These are phyloP conservation scores for Gymnopilus junonius DNA, from an alignment of 768 basidiomycete genomes.

Conservation along the genomic window DNA sequence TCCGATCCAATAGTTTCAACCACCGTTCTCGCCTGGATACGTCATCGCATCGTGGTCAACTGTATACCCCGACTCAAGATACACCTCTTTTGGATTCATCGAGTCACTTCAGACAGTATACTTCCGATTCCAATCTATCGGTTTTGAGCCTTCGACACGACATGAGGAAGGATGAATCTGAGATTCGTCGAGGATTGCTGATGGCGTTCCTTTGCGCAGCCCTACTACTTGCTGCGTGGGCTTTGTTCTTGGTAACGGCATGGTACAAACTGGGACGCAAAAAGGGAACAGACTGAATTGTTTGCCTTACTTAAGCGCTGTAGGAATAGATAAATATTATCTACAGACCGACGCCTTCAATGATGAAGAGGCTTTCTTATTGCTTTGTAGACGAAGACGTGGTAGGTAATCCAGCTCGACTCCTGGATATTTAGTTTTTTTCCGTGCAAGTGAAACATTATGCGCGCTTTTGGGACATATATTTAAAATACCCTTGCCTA, in stretches of 20 bases:
- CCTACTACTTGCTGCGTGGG: slow-evolving; percentile 60
- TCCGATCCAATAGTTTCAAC: not conserved
- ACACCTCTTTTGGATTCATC: slow-evolving; percentile 7
- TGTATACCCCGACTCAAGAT: slow-evolving; percentile 17
- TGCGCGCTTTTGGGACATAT: too few relatives aligned
- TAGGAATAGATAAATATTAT: too few relatives aligned
- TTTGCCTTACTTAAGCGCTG: not conserved
- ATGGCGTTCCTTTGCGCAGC: slow-evolving; percentile 47
- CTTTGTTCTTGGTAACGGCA: slow-evolving; percentile 65
- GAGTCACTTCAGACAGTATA: not conserved
- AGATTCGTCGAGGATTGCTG: slow-evolving; percentile 52
- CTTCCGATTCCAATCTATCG: not conserved
- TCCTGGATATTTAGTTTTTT: too few relatives aligned
- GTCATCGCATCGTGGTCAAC: not conserved
- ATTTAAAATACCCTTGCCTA: too few relatives aligned
- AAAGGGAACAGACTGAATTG: slow-evolving; percentile 1
- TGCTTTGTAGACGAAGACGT: too few relatives aligned
- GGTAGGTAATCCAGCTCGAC: too few relatives aligned
- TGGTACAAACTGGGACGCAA: slow-evolving; percentile 52
- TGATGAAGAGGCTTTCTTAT: too few relatives aligned
- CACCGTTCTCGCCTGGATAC: not conserved
- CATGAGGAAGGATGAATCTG: slow-evolving; percentile 22
- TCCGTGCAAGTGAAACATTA: too few relatives aligned
- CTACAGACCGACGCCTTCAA: too few relatives aligned
- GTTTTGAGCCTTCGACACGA: not conserved